A percentile compares a stretch with the other conserved stretches of the same genome.
Conservation (phyloP, 2,329 filamentous ascomycete genomes). For the Botrytis hyacinthi region DNA sequence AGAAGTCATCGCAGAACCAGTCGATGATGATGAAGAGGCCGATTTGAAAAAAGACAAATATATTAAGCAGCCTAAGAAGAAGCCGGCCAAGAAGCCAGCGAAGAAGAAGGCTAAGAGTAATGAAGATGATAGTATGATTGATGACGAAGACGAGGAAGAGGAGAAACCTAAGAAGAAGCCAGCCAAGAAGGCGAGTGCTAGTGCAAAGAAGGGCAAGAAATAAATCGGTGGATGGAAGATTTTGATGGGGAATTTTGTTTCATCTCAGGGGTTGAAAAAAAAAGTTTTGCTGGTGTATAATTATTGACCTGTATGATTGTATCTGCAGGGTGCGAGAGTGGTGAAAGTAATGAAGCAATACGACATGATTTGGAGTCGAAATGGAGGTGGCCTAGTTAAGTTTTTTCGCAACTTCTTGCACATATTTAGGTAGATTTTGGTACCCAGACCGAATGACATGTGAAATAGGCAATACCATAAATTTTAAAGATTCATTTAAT, state of each 20-base stretch:
- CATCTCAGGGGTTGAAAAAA: background rate
- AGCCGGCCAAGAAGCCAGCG: conserved; percentile 48
- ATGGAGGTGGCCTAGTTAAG: background rate
- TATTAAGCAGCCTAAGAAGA: conserved; percentile 85
- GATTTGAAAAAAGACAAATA: conserved; percentile 95
- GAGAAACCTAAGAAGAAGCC: conserved; percentile 34
- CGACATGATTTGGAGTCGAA: background rate
- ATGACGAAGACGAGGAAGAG: conserved; percentile 28
- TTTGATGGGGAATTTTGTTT: background rate
- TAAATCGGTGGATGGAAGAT: conserved; percentile 11
- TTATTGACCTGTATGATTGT: background rate
- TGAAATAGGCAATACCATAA: conserved; percentile 4
- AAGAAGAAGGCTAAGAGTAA: conserved; percentile 36
- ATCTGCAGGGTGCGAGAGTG: background rate
- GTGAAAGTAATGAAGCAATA: background rate
- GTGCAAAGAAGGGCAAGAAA: conserved; percentile 32
- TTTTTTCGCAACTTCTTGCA: conserved; percentile 5
- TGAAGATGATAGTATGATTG: conserved; percentile 30
- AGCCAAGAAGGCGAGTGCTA: conserved; percentile 22
- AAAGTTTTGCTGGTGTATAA: background rate
- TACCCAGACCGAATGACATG: background rate
- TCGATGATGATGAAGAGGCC: conserved; percentile 67
- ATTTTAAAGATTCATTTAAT: background rate
- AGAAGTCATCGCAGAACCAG: conserved; percentile 56
- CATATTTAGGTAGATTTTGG: conserved; percentile 8